Evolutionary conservation across 352 stramenopile species (phyloP).

Genomic region (Globisporangium orthogonon): DNA sequence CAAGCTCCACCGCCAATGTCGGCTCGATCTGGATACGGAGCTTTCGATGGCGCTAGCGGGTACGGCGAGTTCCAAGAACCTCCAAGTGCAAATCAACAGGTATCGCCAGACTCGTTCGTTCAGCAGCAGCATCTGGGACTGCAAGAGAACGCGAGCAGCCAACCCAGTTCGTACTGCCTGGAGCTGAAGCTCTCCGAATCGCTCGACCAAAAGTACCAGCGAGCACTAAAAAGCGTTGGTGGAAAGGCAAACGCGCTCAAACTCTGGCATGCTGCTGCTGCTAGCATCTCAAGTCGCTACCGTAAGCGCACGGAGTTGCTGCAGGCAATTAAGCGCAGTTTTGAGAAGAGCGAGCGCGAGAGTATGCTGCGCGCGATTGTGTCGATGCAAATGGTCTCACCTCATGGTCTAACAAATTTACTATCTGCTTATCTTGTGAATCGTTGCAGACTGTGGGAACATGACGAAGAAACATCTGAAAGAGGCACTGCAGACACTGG

Average conservation of each 20-base stretch:
- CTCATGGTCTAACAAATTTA: not conserved
- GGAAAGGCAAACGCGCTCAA: constrained; percentile 22
- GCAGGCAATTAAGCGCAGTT: constrained; percentile 43
- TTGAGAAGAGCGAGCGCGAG: constrained; percentile 45
- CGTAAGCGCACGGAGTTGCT: constrained; percentile 40
- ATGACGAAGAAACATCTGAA: constrained; percentile 53
- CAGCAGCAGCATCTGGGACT: not conserved
- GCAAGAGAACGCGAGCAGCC: not conserved
- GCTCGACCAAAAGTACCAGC: constrained; percentile 33
- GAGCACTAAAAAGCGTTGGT: constrained; percentile 25
- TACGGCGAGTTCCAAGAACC: constrained; percentile 23
- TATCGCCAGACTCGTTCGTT: not conserved
- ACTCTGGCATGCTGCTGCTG: constrained; percentile 28
- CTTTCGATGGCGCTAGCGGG: constrained; percentile 26
- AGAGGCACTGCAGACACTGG: constrained; percentile 37
- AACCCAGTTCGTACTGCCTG: constrained; percentile 1
- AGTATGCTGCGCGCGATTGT: constrained; percentile 17
- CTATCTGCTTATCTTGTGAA: not conserved
- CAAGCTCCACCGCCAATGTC: constrained; percentile 4
- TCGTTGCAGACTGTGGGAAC: constrained; percentile 24
- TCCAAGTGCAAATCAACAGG: constrained; percentile 1
- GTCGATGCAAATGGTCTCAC: not conserved
- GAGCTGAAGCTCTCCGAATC: constrained; percentile 15
- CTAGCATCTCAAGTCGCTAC: constrained; percentile 34
- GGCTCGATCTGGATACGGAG: constrained; percentile 22